Conservation (phyloP, 2,329 filamentous ascomycete genomes). For the Dothistroma septosporum region DNA sequence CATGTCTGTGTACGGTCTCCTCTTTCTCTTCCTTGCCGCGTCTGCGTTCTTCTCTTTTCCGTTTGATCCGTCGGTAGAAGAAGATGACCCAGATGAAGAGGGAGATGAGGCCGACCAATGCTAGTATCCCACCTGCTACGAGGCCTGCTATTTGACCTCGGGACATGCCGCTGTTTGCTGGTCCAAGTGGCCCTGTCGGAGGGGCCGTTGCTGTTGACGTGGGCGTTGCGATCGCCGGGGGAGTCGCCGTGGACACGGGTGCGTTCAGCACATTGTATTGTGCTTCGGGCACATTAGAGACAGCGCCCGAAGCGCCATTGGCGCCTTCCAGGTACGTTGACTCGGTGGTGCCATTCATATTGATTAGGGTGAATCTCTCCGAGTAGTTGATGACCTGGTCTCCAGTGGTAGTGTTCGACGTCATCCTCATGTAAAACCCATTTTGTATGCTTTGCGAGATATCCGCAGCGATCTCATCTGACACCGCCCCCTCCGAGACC, state of each 20-base stretch:
- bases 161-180: background rate
- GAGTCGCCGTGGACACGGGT: background rate
- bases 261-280: constrained; percentile 18
- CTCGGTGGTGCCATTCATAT: constrained; percentile 59
- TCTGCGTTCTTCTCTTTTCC: background rate
- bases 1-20: background rate
- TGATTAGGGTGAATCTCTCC: constrained; percentile 57
- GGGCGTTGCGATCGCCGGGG: background rate
- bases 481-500: constrained; percentile 11
- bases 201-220: background rate
- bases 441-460: constrained; percentile 21
- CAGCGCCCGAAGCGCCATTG: constrained; percentile 12
- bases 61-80: background rate
- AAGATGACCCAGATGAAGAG: constrained; percentile 8
- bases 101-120: constrained; percentile 5
- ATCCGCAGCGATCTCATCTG: constrained; percentile 14
- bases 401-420: constrained; percentile 17
- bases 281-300: constrained; percentile 17
- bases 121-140: background rate
- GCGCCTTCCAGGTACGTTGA: constrained; percentile 33
- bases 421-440: constrained; percentile 25
- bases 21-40: background rate
- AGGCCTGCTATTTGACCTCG: background rate
- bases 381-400: constrained; percentile 55
- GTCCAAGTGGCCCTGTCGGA: background rate